Conservation (phyloP, 1,284 basidiomycete species). For the Gymnopus androsaceus region DNA sequence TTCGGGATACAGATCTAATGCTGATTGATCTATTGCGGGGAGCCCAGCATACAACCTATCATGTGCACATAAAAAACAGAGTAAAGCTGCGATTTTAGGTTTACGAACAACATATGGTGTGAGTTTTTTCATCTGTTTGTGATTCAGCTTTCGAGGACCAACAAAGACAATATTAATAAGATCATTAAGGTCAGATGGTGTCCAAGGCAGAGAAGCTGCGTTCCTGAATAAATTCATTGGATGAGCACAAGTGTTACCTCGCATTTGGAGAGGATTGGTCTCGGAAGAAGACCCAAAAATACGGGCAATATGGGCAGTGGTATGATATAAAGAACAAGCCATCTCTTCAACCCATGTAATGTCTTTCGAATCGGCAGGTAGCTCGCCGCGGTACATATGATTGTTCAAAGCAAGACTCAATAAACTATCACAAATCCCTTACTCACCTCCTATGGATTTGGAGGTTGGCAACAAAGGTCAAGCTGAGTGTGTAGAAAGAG, state of each 20-base stretch:
- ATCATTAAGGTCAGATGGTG: slow-evolving; percentile 24
- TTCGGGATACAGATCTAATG: slow-evolving; percentile 20
- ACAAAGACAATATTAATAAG: slow-evolving; percentile 27
- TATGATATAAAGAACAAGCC: slow-evolving; percentile 21
- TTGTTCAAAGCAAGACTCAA: slow-evolving; percentile 19
- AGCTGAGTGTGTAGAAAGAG: too few species aligned
- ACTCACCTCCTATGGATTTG: too few species aligned
- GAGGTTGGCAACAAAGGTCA: too few species aligned
- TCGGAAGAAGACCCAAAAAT: slow-evolving; percentile 15
- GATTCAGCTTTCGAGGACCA: slow-evolving; percentile 21
- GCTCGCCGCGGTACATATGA: slow-evolving; percentile 18
- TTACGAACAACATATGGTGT: background rate
- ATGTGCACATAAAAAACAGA: slow-evolving; percentile 27
- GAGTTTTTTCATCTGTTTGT: slow-evolving; percentile 4
- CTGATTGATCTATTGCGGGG: slow-evolving; percentile 22
- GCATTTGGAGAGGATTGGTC: background rate
- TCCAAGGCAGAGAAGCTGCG: slow-evolving; percentile 23
- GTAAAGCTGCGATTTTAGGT: slow-evolving; percentile 12
- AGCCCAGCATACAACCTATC: slow-evolving; percentile 25
- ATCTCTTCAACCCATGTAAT: slow-evolving; percentile 24
- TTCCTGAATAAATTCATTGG: slow-evolving; percentile 26
- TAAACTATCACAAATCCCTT: too few species aligned
- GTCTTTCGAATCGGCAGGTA: slow-evolving; percentile 19
- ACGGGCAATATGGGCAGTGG: slow-evolving; percentile 21
- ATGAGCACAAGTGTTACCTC: slow-evolving; percentile 13